A percentile compares a stretch with the other conserved stretches of the same genome.
Conservation (phyloP, 805 yeast species). For the Zygoascus ofunaensis region DNA sequence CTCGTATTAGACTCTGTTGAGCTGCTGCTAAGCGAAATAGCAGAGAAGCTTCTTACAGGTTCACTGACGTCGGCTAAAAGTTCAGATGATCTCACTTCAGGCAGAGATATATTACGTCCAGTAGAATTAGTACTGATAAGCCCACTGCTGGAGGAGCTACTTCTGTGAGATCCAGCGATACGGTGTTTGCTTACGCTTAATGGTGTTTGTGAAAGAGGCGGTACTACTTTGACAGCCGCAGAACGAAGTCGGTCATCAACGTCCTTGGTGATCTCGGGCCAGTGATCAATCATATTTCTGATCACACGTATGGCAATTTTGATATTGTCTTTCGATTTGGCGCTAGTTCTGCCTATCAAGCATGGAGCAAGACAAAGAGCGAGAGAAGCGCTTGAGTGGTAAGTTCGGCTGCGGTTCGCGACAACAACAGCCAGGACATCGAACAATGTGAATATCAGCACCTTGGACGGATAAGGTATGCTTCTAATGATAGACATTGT, state of each 20-base stretch:
- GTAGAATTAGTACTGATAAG: neutral
- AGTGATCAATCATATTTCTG: slow-evolving; percentile 43
- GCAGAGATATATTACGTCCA: slow-evolving; percentile 1
- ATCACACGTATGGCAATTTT: slow-evolving; percentile 47
- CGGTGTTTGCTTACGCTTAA: too few species aligned
- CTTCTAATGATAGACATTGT: slow-evolving; percentile 27
- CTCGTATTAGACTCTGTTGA: neutral
- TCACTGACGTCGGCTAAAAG: neutral
- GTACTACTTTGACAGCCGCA: neutral
- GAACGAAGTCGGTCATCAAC: neutral
- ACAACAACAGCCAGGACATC: slow-evolving; percentile 40
- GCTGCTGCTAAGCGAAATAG: neutral
- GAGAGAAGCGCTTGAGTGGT: slow-evolving; percentile 32
- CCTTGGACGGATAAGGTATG: slow-evolving; percentile 14
- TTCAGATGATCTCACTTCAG: neutral
- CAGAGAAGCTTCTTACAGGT: neutral
- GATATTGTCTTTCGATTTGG: slow-evolving; percentile 38
- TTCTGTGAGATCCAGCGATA: neutral
- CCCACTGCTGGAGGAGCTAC: neutral
- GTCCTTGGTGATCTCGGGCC: slow-evolving; percentile 30
- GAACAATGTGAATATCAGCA: slow-evolving; percentile 33
- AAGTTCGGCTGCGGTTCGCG: slow-evolving; percentile 30
- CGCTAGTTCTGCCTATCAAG: slow-evolving; percentile 41
- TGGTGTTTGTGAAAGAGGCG: neutral
- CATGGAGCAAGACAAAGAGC: slow-evolving; percentile 46